Evolutionary conservation across 2,329 filamentous ascomycete species (phyloP), one percentile per base, ranked within the genome.

Genomic region (Aureobasidium sp.): DNA sequence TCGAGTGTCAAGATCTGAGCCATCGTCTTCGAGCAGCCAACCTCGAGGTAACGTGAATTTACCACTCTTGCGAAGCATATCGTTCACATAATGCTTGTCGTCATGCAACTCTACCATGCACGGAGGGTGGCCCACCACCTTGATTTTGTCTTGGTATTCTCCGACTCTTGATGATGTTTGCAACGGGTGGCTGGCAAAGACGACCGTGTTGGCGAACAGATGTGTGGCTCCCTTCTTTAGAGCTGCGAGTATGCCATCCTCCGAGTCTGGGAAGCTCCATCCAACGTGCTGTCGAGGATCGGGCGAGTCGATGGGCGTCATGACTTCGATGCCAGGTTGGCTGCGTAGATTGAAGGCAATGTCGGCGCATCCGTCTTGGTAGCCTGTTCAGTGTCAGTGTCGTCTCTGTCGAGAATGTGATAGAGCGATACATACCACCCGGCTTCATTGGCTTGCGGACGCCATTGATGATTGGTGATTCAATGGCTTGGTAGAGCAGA

Each of bases 141-240:
- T 69, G 0, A 82, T 27, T 0, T 64, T 44, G 8, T 72, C 65
- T 6, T 71, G 67, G 45, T 71, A 67, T 8, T 65, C 48, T 1
- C 67, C 65, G 6, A 81, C 65, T 2, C 59, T 63, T 1, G 65
- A 21, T 0, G 78, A 80, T 0, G 63, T 72, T 62, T 83, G 79
- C 0, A 82, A 69, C 1, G 79, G 78, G 66, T 82, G 79, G 0
- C 73, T 71, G 0, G 73, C 71, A 65, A 81, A 82, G 1, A 81
- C 67, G 44, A 81, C 76, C 0, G 79, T 82, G 64, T 82, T 82
- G 1, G 78, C 77, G 78, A 79, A 81, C 3, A 81, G 67, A 64
- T 78, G 74, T 1, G 75, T 81, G 0, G 76, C 66, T 7, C 66
- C 66, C 13, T 53, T 75, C 0, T 72, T 57, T 1, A 80, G 55